phyloP scores from a whole-genome alignment of 331 rosid genomes.

The Stylosanthes scabra region DNA sequence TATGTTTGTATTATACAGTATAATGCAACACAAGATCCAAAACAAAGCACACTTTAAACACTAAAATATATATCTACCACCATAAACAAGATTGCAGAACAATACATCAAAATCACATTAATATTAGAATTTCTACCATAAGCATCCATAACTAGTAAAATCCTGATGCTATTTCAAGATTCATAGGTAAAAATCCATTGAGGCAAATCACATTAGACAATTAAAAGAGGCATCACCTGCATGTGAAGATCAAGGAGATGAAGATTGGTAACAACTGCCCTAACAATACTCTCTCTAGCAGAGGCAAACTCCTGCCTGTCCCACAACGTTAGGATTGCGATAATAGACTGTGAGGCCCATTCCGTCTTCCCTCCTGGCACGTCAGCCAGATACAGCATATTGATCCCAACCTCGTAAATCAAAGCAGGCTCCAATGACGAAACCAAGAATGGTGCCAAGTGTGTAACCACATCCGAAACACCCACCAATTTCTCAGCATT shows the following conservation, averaged over 20 bases:
- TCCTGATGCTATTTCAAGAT: background rate
- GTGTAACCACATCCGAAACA: slow-evolving; percentile 91
- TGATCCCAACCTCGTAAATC: slow-evolving; percentile 93
- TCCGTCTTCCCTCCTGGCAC: slow-evolving; percentile 98
- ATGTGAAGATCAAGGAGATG: slow-evolving; percentile 97
- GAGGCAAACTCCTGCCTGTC: slow-evolving; percentile 95
- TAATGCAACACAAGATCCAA: slow-evolving; percentile 1
- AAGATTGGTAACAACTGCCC: slow-evolving; percentile 96
- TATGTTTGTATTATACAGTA: background rate
- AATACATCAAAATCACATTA: background rate
- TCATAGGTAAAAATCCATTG: background rate
- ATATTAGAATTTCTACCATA: background rate
- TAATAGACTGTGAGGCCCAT: slow-evolving; percentile 96
- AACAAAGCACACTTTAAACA: background rate
- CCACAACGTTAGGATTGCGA: slow-evolving; percentile 94
- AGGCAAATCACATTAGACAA: background rate
- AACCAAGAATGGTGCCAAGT: slow-evolving; percentile 90
- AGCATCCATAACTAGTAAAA: background rate
- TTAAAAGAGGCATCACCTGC: slow-evolving; percentile 64
- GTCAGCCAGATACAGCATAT: slow-evolving; percentile 94
- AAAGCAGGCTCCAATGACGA: slow-evolving; percentile 95
- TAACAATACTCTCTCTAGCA: slow-evolving; percentile 92
- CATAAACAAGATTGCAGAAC: background rate
- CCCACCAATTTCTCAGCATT: slow-evolving; percentile 87
- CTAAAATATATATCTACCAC: background rate